phyloP scores from a whole-genome alignment of 441 rosid genomes.

The Populus hybrid region DNA sequence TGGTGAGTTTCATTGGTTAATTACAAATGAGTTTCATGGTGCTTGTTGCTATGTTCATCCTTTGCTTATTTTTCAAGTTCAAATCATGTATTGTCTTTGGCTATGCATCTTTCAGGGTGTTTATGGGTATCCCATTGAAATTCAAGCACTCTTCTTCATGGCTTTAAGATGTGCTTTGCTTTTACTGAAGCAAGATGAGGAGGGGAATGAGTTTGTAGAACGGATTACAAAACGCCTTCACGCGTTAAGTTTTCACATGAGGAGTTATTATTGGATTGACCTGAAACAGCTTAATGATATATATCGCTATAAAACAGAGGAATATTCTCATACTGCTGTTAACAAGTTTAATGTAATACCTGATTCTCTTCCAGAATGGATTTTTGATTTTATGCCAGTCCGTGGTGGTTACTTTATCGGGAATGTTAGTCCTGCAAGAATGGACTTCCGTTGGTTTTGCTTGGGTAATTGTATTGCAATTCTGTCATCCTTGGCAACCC shows the following conservation, averaged over 20 bases:
- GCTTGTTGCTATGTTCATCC: neutral
- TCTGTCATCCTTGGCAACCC: constrained; percentile 85
- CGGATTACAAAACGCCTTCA: constrained; percentile 78
- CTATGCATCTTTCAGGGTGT: constrained; percentile 56
- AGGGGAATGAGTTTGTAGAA: constrained; percentile 79
- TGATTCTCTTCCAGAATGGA: constrained; percentile 92
- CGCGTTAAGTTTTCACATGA: constrained; percentile 88
- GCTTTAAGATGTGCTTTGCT: constrained; percentile 76
- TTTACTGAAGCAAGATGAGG: constrained; percentile 76
- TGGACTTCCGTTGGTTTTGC: constrained; percentile 96
- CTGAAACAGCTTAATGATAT: constrained; percentile 89
- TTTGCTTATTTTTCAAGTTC: neutral
- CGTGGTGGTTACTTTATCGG: constrained; percentile 87
- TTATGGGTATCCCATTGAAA: constrained; percentile 92
- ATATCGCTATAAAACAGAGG: constrained; percentile 89
- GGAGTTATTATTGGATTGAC: constrained; percentile 89
- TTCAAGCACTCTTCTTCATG: constrained; percentile 92
- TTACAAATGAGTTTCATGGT: no score
- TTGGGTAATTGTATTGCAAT: constrained; percentile 88
- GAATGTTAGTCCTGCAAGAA: constrained; percentile 86
- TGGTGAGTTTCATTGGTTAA: constrained; percentile 46
- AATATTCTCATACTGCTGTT: constrained; percentile 89
- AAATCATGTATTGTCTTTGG: neutral
- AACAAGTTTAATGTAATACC: constrained; percentile 97
- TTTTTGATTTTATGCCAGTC: constrained; percentile 82